Percentiles rank a stretch among this genome's conserved stretches.
Conservation (phyloP, 1,139 yeast genomes). For the Pichia sp. region DNA sequence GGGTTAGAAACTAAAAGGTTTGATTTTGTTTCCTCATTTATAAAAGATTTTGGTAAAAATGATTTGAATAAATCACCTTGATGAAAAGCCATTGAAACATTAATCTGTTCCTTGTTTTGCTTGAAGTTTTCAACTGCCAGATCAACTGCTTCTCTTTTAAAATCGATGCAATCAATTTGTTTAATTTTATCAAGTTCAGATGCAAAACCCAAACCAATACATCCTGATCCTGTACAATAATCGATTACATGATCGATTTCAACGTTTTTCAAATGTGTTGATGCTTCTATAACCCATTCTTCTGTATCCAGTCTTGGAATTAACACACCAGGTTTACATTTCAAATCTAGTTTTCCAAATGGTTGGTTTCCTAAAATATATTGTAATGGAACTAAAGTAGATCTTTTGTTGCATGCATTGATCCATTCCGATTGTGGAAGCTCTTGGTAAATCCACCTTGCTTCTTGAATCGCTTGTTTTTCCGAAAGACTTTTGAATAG, state of each 20-base stretch:
- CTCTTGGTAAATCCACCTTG: conserved; percentile 43
- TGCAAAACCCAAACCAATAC: conserved; percentile 55
- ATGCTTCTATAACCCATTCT: conserved; percentile 63
- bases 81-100: conserved; percentile 5
- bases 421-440: conserved; percentile 31
- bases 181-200: conserved; percentile 31
- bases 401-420: conserved; percentile 34
- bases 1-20: conserved; percentile 78
- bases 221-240: conserved; percentile 88
- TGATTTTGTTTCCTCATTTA: conserved; percentile 10
- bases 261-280: conserved; percentile 23
- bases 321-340: conserved; percentile 58
- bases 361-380: conserved; percentile 84
- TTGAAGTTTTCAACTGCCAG: conserved; percentile 44
- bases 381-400: conserved; percentile 60
- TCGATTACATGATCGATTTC: conserved; percentile 41
- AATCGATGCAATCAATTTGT: conserved; percentile 49
- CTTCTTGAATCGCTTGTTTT: conserved; percentile 36
- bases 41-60: conserved; percentile 27
- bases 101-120: conserved; percentile 10
- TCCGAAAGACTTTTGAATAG: conserved; percentile 14
- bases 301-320: conserved; percentile 97
- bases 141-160: conserved; percentile 46
- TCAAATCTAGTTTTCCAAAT: conserved; percentile 61
- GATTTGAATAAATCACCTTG: conserved; percentile 20